phyloP scores from a whole-genome alignment of 2,329 filamentous ascomycete species.

The Magnaporthiopsis poae region DNA sequence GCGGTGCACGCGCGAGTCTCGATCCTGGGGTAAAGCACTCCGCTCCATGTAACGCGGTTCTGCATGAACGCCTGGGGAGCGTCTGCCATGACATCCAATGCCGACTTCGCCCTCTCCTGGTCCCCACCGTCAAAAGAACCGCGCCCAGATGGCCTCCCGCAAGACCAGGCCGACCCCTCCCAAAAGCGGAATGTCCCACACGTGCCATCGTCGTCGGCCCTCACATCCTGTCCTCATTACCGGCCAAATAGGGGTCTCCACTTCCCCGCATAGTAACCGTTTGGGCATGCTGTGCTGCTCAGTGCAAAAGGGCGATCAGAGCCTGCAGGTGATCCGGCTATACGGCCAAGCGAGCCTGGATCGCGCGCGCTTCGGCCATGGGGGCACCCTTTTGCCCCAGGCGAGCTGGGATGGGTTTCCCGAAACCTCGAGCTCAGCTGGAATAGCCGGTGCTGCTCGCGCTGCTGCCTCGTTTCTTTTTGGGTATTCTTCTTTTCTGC shows the following conservation, averaged over 20 bases:
- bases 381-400: no score
- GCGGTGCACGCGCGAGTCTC: not conserved
- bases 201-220: not conserved
- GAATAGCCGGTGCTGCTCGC: not conserved
- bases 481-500: not conserved
- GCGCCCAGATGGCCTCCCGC: not conserved
- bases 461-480: not conserved
- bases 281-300: not conserved
- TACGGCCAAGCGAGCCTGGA: constrained; percentile 1
- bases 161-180: no score
- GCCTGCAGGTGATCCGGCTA: not conserved
- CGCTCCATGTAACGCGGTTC: not conserved
- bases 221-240: not conserved
- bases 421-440: not conserved
- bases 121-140: not conserved
- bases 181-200: not conserved
- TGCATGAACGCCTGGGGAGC: not conserved
- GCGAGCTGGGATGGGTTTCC: not conserved
- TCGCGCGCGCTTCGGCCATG: not conserved
- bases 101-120: not conserved
- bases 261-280: not conserved
- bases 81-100: no score
- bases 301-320: not conserved
- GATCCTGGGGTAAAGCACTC: not conserved
- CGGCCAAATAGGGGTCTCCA: not conserved